Percentiles rank a stretch among this genome's conserved stretches.
Conservation (phyloP, 2,329 filamentous ascomycete species). For the Xylaria sp. region DNA sequence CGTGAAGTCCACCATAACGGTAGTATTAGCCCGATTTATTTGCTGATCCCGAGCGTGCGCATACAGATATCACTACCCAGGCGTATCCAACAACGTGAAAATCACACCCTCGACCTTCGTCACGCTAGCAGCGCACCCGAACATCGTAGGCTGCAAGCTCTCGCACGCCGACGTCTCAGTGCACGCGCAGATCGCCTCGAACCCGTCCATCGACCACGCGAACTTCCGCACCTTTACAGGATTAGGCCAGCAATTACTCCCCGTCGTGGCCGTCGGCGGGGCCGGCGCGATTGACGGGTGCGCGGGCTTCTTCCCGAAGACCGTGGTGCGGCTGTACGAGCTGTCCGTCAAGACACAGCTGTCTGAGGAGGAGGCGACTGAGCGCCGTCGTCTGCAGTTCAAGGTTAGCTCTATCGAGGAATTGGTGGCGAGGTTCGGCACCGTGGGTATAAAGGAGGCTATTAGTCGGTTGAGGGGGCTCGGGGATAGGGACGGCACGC, state of each 20-base stretch:
- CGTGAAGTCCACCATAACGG: background rate
- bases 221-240: constrained; percentile 72
- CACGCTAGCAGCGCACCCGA: constrained; percentile 68
- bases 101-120: constrained; percentile 68
- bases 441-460: constrained; percentile 74
- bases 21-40: background rate
- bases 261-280: constrained; percentile 51
- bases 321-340: constrained; percentile 67
- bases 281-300: constrained; percentile 56
- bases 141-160: constrained; percentile 76
- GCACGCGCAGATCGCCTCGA: constrained; percentile 69
- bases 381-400: constrained; percentile 68
- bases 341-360: constrained; percentile 51
- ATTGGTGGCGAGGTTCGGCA: constrained; percentile 68
- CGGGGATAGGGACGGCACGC: constrained; percentile 68
- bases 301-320: constrained; percentile 67
- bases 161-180: constrained; percentile 75
- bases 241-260: constrained; percentile 72
- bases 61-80: constrained; percentile 71
- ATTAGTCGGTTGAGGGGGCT: constrained; percentile 68
- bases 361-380: constrained; percentile 54
- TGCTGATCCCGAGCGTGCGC: background rate
- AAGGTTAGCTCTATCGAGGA: constrained; percentile 71
- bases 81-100: constrained; percentile 73
- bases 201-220: constrained; percentile 67